Evolutionary conservation across 2,329 filamentous ascomycete genomes (phyloP).

Genomic region (Aspergillus udagawae): DNA sequence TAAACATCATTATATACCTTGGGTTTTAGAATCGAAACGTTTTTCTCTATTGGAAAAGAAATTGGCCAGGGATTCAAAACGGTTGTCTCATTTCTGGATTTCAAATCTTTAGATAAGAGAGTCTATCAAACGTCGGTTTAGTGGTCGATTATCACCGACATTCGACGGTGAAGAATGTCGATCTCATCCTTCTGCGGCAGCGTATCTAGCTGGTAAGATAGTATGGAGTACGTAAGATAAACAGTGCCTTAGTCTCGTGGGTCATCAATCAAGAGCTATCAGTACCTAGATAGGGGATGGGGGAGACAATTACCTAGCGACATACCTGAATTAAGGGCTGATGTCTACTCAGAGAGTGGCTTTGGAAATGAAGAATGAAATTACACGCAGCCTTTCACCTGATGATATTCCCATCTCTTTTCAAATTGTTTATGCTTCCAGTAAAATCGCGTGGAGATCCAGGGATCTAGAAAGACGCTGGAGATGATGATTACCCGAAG

Average conservation of each 20-base stretch:
- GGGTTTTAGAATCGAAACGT: background rate
- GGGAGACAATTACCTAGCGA: no score
- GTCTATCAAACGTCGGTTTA: background rate
- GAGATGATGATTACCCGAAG: background rate
- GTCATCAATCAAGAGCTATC: no score
- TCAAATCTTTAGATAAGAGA: background rate
- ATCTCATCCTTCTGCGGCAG: background rate
- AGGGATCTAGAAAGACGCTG: background rate
- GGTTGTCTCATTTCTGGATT: background rate
- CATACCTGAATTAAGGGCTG: background rate
- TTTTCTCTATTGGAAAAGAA: background rate
- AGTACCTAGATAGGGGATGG: background rate
- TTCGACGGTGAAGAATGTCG: background rate
- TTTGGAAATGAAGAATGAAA: background rate
- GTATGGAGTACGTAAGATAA: background rate
- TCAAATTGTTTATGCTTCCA: background rate
- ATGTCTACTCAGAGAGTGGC: background rate
- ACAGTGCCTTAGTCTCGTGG: background rate
- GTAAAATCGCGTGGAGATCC: background rate
- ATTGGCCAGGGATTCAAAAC: background rate
- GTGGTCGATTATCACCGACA: background rate
- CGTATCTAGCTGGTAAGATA: background rate
- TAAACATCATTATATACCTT: no score
- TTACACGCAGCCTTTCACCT: background rate
- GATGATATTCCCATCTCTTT: background rate